Conservation (phyloP, 2,329 filamentous ascomycete genomes). For the Cladobotryum protrusum region DNA sequence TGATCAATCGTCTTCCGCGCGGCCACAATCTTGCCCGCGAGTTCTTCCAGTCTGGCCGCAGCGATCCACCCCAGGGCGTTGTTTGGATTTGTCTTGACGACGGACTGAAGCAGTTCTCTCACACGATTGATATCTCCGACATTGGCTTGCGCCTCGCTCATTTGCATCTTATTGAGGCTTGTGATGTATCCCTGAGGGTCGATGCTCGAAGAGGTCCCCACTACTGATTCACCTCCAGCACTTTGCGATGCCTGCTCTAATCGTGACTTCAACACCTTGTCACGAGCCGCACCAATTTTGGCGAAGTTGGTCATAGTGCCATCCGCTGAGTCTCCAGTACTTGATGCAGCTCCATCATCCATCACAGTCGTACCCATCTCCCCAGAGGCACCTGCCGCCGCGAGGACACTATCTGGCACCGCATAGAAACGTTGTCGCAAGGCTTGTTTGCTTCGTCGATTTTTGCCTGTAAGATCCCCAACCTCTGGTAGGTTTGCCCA, state of each 20-base stretch:
- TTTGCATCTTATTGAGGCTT: conserved; percentile 74
- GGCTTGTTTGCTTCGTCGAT: conserved; percentile 77
- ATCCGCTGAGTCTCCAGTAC: conserved; percentile 48
- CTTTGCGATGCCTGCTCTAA: conserved; percentile 80
- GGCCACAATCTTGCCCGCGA: conserved; percentile 85
- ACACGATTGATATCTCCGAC: conserved; percentile 95
- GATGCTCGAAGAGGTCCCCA: conserved; percentile 81
- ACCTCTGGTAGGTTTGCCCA: conserved; percentile 96
- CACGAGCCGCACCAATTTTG: conserved; percentile 89
- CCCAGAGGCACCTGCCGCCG: conserved; percentile 71
- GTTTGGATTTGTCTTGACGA: conserved; percentile 93
- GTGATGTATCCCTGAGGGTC: conserved; percentile 96
- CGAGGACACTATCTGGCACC: conserved; percentile 91
- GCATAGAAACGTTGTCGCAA: conserved; percentile 85
- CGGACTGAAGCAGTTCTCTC: conserved; percentile 85
- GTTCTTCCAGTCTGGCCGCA: conserved; percentile 82
- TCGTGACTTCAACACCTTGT: conserved; percentile 92
- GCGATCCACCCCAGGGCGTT: conserved; percentile 96
- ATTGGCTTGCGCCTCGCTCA: conserved; percentile 72
- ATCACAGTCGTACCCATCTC: conserved; percentile 86
- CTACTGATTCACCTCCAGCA: conserved; percentile 56
- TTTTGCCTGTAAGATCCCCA: conserved; percentile 92
- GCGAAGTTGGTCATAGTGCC: conserved; percentile 98
- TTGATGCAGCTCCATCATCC: conserved; percentile 60
- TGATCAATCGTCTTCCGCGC: conserved; percentile 82